Conservation (phyloP, 352 stramenopile species). For the Phytopythium ostracodes region DNA sequence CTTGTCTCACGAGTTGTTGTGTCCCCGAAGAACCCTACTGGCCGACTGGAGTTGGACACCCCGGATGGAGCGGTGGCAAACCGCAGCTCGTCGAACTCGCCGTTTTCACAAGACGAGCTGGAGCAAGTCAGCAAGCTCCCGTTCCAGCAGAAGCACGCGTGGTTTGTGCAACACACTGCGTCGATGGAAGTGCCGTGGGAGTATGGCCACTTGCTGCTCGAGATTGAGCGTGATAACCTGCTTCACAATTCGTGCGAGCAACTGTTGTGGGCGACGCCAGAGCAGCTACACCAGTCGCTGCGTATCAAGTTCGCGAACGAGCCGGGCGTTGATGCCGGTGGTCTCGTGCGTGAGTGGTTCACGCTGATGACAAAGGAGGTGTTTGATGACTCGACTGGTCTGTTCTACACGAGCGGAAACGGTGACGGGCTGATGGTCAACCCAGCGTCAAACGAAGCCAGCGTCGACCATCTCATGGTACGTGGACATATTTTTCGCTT, state of each 20-base stretch:
- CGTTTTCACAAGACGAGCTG: constrained; percentile 69
- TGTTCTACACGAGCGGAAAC: constrained; percentile 78
- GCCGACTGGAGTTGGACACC: constrained; percentile 66
- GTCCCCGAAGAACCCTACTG: constrained; percentile 70
- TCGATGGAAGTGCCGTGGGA: constrained; percentile 86
- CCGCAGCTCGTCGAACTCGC: constrained; percentile 50
- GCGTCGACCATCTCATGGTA: constrained; percentile 84
- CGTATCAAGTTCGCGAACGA: constrained; percentile 91
- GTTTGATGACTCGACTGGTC: constrained; percentile 78
- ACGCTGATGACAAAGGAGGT: constrained; percentile 87
- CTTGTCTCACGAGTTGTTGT: constrained; percentile 74
- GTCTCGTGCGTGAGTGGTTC: constrained; percentile 91
- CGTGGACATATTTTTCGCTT: neutral
- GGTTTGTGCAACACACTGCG: constrained; percentile 85
- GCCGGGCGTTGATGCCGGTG: constrained; percentile 87
- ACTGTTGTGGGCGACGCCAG: constrained; percentile 73
- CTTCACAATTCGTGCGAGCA: constrained; percentile 89
- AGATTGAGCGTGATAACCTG: constrained; percentile 86
- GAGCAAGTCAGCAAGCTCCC: constrained; percentile 61
- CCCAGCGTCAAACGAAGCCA: constrained; percentile 72
- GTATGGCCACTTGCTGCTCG: constrained; percentile 78
- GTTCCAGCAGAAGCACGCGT: constrained; percentile 87
- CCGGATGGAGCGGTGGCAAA: constrained; percentile 56
- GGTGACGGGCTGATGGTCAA: constrained; percentile 85
- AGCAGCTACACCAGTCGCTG: constrained; percentile 85